phyloP scores from a whole-genome alignment of 2,329 filamentous ascomycete species.

The Neobulgaria alba region DNA sequence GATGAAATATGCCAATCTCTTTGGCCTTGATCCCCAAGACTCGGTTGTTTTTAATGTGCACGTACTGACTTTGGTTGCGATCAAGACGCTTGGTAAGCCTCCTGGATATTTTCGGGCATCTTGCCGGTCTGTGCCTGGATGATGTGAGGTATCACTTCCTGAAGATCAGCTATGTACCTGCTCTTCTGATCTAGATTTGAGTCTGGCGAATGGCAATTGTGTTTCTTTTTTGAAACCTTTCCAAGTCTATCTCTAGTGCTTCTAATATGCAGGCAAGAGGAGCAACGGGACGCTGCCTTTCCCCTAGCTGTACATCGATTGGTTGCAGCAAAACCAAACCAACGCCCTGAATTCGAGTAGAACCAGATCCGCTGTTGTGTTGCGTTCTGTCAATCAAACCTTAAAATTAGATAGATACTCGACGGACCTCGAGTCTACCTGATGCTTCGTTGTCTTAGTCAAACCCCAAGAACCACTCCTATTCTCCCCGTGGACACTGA shows the following conservation, averaged over 20 bases:
- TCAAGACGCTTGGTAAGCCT: too few species aligned
- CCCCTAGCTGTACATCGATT: not conserved
- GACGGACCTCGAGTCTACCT: not conserved
- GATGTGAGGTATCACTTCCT: not conserved
- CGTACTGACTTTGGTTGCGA: not conserved
- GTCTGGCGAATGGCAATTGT: not conserved
- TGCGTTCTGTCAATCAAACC: not conserved
- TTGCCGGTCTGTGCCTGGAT: not conserved
- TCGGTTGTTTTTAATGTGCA: not conserved
- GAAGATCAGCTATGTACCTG: not conserved
- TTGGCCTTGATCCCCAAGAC: not conserved
- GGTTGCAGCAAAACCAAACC: not conserved
- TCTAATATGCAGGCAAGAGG: not conserved
- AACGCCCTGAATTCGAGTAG: not conserved
- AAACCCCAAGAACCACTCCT: not conserved
- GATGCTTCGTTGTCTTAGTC: not conserved
- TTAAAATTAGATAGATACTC: slow-evolving; percentile 4
- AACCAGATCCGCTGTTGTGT: not conserved
- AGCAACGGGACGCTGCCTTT: not conserved
- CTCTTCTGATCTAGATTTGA: not conserved
- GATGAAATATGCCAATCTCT: not conserved
- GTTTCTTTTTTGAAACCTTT: not conserved
- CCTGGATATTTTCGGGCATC: too few species aligned
- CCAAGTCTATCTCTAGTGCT: not conserved
- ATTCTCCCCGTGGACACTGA: not conserved